These are phyloP conservation scores for Mycosphaerella arachidis DNA, from an alignment of 2,329 filamentous ascomycete species.

Conservation along the genomic window DNA sequence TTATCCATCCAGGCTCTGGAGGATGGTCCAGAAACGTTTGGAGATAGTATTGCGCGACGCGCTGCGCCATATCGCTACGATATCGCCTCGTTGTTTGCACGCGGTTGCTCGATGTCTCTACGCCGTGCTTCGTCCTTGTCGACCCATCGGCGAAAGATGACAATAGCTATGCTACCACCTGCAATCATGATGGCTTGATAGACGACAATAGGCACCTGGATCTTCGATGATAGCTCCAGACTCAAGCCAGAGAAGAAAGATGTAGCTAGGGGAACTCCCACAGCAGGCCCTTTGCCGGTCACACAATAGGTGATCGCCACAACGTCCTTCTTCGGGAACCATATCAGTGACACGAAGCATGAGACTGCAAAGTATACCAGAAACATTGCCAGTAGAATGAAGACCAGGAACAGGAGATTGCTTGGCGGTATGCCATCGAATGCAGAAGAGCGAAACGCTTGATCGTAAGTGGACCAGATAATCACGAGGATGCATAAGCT, in stretches of 20 bases:
- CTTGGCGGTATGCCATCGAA: conserved; percentile 54
- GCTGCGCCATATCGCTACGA: background rate
- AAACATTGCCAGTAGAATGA: conserved; percentile 63
- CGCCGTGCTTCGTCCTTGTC: conserved; percentile 49
- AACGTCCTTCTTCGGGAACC: conserved; percentile 57
- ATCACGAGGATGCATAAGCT: conserved; percentile 46
- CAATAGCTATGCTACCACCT: conserved; percentile 40
- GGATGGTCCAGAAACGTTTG: background rate
- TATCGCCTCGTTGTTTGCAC: background rate
- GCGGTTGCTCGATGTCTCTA: background rate
- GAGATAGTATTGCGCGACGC: background rate
- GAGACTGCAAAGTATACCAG: conserved; percentile 60
- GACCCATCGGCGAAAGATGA: conserved; percentile 41
- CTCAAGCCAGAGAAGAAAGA: conserved; percentile 62
- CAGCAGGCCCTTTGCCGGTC: conserved; percentile 66
- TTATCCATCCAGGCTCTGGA: background rate
- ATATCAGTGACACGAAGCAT: conserved; percentile 50
- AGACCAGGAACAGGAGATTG: conserved; percentile 62
- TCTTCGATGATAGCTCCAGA: conserved; percentile 52
- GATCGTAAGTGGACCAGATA: conserved; percentile 64
- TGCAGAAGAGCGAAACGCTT: conserved; percentile 60
- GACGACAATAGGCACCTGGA: conserved; percentile 61
- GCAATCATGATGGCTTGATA: conserved; percentile 47
- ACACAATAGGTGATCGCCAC: conserved; percentile 70
- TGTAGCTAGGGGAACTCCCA: conserved; percentile 64